Evolutionary conservation across 2,329 filamentous ascomycete species (phyloP).

Genomic region (Fusarium austroafricanum): DNA sequence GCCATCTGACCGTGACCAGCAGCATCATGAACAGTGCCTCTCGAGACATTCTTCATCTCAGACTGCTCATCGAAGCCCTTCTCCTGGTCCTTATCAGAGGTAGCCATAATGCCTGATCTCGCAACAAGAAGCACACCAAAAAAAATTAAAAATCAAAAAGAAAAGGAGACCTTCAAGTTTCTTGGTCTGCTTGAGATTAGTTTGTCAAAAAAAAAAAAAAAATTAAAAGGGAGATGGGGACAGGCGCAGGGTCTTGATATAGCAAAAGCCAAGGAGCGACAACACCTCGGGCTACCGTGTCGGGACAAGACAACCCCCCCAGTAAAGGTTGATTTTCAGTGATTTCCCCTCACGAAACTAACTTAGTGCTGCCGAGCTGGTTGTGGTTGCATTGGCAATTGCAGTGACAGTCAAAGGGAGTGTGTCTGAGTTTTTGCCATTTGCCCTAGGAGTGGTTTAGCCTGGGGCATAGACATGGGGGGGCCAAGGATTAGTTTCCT

Average conservation of each 20-base stretch:
- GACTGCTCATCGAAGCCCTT: conserved; percentile 39
- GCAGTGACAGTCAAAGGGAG: neutral
- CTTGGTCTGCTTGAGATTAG: conserved; percentile 21
- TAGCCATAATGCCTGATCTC: conserved; percentile 22
- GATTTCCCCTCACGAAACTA: conserved; percentile 39
- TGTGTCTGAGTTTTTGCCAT: conserved; percentile 23
- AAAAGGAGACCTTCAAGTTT: conserved; percentile 7
- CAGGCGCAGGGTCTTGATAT: conserved; percentile 31
- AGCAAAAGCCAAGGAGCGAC: conserved; percentile 26
- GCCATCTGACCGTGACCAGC: conserved; percentile 40
- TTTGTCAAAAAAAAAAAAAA: neutral
- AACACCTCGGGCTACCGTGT: conserved; percentile 42
- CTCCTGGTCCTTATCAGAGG: conserved; percentile 42
- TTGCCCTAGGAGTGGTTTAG: conserved; percentile 15
- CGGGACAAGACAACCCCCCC: conserved; percentile 32
- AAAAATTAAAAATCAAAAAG: neutral
- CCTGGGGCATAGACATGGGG: neutral
- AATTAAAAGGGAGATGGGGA: neutral
- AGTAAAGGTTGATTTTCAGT: conserved; percentile 14
- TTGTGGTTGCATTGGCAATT: conserved; percentile 12
- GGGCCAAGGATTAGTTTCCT: neutral
- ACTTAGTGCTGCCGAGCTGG: neutral
- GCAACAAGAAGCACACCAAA: neutral
- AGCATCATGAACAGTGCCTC: conserved; percentile 35
- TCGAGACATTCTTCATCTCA: conserved; percentile 34